phyloP scores from a whole-genome alignment of 805 yeast genomes.

The Zygosaccharomyces lentus region DNA sequence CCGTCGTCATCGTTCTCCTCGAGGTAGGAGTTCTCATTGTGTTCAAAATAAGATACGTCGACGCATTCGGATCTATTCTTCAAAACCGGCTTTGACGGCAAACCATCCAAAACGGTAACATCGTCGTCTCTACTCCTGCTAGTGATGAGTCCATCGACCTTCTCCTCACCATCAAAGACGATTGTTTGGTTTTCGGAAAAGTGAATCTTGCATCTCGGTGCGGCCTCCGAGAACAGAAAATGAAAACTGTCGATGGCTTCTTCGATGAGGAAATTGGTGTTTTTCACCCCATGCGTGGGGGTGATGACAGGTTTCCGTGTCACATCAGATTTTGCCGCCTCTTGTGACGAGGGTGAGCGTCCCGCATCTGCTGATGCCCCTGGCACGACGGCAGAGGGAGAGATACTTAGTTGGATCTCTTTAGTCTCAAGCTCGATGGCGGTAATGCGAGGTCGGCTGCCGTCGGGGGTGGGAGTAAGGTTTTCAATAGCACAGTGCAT shows the following conservation, averaged over 20 bases:
- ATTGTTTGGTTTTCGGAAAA: not conserved
- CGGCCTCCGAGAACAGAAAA: not conserved
- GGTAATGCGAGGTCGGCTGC: not conserved
- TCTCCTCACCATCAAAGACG: not conserved
- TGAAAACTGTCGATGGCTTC: not conserved
- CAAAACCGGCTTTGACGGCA: not conserved
- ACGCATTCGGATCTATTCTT: not conserved
- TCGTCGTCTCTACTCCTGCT: not conserved
- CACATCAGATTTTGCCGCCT: not conserved
- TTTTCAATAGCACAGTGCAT: not conserved
- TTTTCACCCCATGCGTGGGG: constrained; percentile 1
- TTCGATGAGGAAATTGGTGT: not conserved
- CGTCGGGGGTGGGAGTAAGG: not conserved
- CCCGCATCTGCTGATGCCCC: too few species aligned
- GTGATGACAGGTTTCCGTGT: not conserved
- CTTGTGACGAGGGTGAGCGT: too few species aligned
- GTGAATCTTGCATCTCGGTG: not conserved
- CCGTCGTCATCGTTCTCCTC: not conserved
- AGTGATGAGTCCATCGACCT: not conserved
- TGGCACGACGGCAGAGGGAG: not conserved
- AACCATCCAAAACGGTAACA: not conserved
- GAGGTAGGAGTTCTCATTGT: not conserved
- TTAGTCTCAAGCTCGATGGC: not conserved
- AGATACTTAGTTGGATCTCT: not conserved
- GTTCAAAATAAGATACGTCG: not conserved